Base-by-base conservation (phyloP, 495 filamentous ascomycete genomes). In the Lepidopterella palustris region DNA sequence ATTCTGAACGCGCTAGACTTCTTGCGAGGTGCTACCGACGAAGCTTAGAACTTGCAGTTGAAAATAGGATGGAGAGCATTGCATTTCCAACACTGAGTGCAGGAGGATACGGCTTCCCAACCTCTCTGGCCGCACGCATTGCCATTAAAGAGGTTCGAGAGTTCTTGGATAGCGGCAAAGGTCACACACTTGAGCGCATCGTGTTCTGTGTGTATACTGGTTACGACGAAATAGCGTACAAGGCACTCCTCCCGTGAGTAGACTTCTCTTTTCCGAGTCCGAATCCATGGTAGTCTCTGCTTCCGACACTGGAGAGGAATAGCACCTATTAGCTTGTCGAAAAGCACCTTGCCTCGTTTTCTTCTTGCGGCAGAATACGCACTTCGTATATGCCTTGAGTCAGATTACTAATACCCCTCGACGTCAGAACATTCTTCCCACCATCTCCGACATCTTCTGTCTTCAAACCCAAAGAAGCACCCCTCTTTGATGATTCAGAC, bases 131-230 rank as follows among this genome's bases (percentile, higher is more conserved):
- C 18, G 60, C 64, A 8, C 15, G 53, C n/a, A 53, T 63, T 29
- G 64, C 64, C 26, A 48, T 67, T 11, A 60, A 60, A 45, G 60
- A 57, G 28, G 57, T 63, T n/a, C 39, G 64, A 27, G 64, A 57
- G 11, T 67, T 60, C 45, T 27, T 67, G 11, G 64, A 63, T 15
- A 35, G 28, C 26, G 35, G 57, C 9, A 54, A 29, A 26, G 26
- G 53, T 11, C 15, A 60, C 35, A 13, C 25, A 4, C 59, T 67
- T 27, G 60, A 67, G 31, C 28, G 53, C 25, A 60, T 67, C 21
- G 55, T 67, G 42, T 67, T 67, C 39, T 63, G 57, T 45, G 60
- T 63, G 21, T 63, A 55, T 40, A 57, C n/a, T 26, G 51, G 10
- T 4, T n/a, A 13, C 3, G 60, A 67, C 26, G 52, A 57, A 29